These are phyloP conservation scores for Tetracladium marchalianum DNA, from an alignment of 495 filamentous ascomycete genomes.

Conservation along the genomic window DNA sequence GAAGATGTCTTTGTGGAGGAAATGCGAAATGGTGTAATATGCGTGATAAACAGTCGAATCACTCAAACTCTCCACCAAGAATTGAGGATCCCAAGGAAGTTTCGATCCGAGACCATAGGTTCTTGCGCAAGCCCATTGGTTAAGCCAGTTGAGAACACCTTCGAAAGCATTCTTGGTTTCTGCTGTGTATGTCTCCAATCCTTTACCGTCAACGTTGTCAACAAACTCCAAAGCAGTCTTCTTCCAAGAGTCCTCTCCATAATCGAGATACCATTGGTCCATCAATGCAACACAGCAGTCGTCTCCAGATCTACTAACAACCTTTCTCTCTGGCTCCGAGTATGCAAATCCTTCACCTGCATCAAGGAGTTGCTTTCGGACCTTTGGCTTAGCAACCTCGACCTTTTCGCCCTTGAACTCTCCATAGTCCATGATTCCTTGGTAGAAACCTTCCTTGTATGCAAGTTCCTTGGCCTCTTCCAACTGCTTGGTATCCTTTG, in stretches of 20 bases:
- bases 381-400: slow-evolving; percentile 75
- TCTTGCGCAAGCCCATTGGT: slow-evolving; percentile 89
- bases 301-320: slow-evolving; percentile 77
- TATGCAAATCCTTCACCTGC: slow-evolving; percentile 79
- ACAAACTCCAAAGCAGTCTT: slow-evolving; percentile 63
- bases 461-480: slow-evolving; percentile 91
- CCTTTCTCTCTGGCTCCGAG: slow-evolving; percentile 82
- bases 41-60: slow-evolving; percentile 94
- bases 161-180: slow-evolving; percentile 81
- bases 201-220: slow-evolving; percentile 46
- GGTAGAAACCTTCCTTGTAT: slow-evolving; percentile 97
- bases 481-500: slow-evolving; percentile 84
- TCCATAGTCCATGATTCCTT: slow-evolving; percentile 82
- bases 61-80: slow-evolving; percentile 84
- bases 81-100: slow-evolving; percentile 87
- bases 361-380: slow-evolving; percentile 69
- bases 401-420: slow-evolving; percentile 85
- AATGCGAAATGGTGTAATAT: slow-evolving; percentile 91
- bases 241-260: slow-evolving; percentile 80
- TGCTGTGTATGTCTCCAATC: slow-evolving; percentile 64
- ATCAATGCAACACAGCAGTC: slow-evolving; percentile 87
- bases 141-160: slow-evolving; percentile 79
- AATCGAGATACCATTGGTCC: slow-evolving; percentile 96
- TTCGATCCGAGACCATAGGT: slow-evolving; percentile 90
- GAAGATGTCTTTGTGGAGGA: slow-evolving; percentile 60